Evolutionary conservation across 306 rosid genomes (phyloP), one percentile per base, ranked within the genome.

Genomic region (Medicago lupulina): DNA sequence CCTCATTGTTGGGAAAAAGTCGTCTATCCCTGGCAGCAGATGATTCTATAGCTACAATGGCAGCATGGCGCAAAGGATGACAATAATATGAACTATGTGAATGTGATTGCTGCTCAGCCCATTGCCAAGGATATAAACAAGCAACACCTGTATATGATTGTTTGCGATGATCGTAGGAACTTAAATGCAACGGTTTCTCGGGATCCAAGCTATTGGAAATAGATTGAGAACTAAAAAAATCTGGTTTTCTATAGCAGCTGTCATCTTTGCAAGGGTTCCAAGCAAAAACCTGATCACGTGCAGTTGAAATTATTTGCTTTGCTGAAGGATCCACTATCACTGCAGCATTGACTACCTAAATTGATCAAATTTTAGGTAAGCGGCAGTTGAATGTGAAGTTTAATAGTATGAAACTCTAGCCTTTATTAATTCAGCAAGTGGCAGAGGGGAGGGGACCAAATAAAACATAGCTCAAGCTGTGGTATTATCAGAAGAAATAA

Each of bases 51-150:
- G 93, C 96, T 38, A 89, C 96, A 69, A 90, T 77, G 60, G 96
- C 88, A 81, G 96, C 96, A 85, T 95, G 98, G 12, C 73, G 86
- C 77, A 95, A 80, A 76, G 98, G 98, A 78, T 92, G 97, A 58
- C 86, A 85, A 69, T 40, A 55, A 77, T 73, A 72, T 63, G 85
- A 91, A 74, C 76, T 81, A 36, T 75, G 67, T 41, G 58, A 28
- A 75, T 36, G 74, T 46, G 65, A 62, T 76, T 84, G 77, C 81
- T 87, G 86, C 76, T 87, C 88, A 69, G 83, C 61, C 97, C 98
- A 95, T 41, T 18, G 77, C 90, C 90, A 83, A 61, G 97, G 96
- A 79, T 85, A 67, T 63, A 90, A 73, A 82, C 98, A 95, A 70
- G 89, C 75, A 51, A 84, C 89, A 15, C 64, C 55, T 6, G 66